Evolutionary conservation across 345 rosid genomes (phyloP), one percentile per base, ranked within the genome.

Genomic region (Murraya koenigii): DNA sequence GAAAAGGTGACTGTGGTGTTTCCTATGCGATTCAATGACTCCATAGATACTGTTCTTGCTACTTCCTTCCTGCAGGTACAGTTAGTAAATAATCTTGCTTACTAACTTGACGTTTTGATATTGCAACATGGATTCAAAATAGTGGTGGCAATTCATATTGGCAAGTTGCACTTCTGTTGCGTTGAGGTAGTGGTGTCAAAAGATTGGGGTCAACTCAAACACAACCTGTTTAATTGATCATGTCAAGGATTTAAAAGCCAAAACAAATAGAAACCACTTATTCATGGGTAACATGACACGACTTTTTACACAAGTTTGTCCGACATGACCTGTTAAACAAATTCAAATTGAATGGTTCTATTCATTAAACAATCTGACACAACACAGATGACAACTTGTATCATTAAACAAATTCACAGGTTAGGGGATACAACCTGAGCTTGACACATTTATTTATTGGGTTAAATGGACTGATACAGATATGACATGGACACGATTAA

Each of bases 1-100:
- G 97, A 97, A 39, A 97, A 85, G 90, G 97, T 90, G 36, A 90
- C 89, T 0, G 96, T 97, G 75, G 91, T 92, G 11, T 93, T 86
- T 85, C 98, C 99, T 44, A 94, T 97, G 99, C 91, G 94, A 85
- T 97, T 97, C 84, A 93, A 82, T 61, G 97, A 97, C 84, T 84
- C 93, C 65, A 84, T 93, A 4, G 98, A 97, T 78, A 92, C 80
- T 58, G 84, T 92, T 71, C 87, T 94, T 5, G 98, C 97, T 47
- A 89, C 99, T 80, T 97, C 99, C 69, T 94, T 94, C 83, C 83
- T 94, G 66, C 95, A 90, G 99, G 99, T 94, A 87, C 49, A 26
- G 22, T 35, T 38, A 79, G 54, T 70, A 61, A 28, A 49, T n/a
- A 39, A 14, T 25, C 11, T 79, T 60, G n/a, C 54, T 76, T 79